A percentile compares a stretch with the other conserved stretches of the same genome.
These are phyloP conservation scores for Aurantiochytrium sp. DNA, from an alignment of 108 stramenopile genomes.

Conservation along the genomic window DNA sequence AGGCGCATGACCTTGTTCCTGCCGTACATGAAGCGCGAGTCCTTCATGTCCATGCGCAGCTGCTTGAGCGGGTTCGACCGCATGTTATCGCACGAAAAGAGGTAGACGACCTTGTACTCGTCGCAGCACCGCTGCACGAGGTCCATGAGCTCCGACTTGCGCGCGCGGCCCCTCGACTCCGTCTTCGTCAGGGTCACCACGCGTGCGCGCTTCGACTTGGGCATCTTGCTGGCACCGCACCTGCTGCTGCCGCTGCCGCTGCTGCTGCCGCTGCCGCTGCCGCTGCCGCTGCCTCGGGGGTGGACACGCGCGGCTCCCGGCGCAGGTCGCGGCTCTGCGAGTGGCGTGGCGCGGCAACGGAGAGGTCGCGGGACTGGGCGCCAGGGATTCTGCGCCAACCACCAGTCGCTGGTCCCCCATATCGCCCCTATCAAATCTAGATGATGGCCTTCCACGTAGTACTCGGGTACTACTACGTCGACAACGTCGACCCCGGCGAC, in stretches of 20 bases:
- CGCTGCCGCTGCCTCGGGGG: neutral
- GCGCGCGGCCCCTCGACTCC: neutral
- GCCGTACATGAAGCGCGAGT: conserved; percentile 35
- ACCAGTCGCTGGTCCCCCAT: too few relatives aligned
- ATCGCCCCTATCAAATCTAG: too few relatives aligned
- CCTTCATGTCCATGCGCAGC: conserved; percentile 6
- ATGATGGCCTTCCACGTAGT: too few relatives aligned
- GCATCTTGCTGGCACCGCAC: neutral
- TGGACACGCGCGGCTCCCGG: too few relatives aligned
- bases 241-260: neutral
- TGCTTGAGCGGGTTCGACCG: conserved; percentile 30
- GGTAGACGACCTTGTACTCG: neutral
- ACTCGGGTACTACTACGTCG: too few relatives aligned
- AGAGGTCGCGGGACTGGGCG: too few relatives aligned
- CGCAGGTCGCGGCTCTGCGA: too few relatives aligned
- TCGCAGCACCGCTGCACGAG: neutral
- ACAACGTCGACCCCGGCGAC: too few relatives aligned
- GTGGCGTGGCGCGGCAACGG: too few relatives aligned
- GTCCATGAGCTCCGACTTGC: conserved; percentile 32
- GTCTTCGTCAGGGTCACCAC: conserved; percentile 8
- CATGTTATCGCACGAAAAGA: conserved; percentile 38
- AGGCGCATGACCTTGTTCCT: conserved; percentile 34
- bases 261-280: neutral
- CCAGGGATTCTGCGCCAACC: too few relatives aligned
- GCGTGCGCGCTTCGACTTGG: conserved; percentile 24